phyloP scores from a whole-genome alignment of 1,139 yeast genomes.

The Hemisphaericaspora subhashii region DNA sequence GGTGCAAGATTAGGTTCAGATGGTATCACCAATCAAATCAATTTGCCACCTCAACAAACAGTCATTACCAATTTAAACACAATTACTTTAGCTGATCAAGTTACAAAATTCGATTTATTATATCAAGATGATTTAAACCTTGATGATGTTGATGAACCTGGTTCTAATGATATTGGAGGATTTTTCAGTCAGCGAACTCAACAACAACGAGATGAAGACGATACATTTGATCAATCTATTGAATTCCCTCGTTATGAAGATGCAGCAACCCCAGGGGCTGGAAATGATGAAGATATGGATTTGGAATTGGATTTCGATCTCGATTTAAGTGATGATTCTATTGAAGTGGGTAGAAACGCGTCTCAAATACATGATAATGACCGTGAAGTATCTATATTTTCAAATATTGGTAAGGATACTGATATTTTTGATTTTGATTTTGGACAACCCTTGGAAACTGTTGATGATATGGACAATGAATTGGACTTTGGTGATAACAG shows the following conservation, averaged over 20 bases:
- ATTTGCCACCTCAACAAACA: slow-evolving; percentile 50
- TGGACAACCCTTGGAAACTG: slow-evolving; percentile 33
- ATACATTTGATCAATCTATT: slow-evolving; percentile 47
- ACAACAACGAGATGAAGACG: slow-evolving; percentile 14
- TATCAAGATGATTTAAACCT: slow-evolving; percentile 64
- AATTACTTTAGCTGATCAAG: slow-evolving; percentile 70
- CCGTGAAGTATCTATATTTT: slow-evolving; percentile 26
- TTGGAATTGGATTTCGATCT: slow-evolving; percentile 53
- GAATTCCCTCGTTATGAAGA: slow-evolving; percentile 54
- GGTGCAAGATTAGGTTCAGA: slow-evolving; percentile 35
- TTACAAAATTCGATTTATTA: slow-evolving; percentile 74
- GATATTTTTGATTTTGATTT: slow-evolving; percentile 25
- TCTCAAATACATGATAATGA: slow-evolving; percentile 16
- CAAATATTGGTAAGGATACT: slow-evolving; percentile 27
- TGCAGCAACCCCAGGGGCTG: slow-evolving; percentile 13
- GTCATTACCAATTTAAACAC: slow-evolving; percentile 55
- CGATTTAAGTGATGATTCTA: slow-evolving; percentile 32
- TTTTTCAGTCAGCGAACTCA: slow-evolving; percentile 11
- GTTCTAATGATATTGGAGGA: slow-evolving; percentile 8
- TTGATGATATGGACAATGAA: slow-evolving; percentile 18
- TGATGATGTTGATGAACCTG: slow-evolving; percentile 35
- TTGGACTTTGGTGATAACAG: slow-evolving; percentile 16
- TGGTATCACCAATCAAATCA: slow-evolving; percentile 25
- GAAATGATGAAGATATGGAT: slow-evolving; percentile 39
- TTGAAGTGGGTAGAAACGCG: slow-evolving; percentile 51